Evolutionary conservation across 169 alveolate species (phyloP).

Genomic region (Toxoplasma gondii): DNA sequence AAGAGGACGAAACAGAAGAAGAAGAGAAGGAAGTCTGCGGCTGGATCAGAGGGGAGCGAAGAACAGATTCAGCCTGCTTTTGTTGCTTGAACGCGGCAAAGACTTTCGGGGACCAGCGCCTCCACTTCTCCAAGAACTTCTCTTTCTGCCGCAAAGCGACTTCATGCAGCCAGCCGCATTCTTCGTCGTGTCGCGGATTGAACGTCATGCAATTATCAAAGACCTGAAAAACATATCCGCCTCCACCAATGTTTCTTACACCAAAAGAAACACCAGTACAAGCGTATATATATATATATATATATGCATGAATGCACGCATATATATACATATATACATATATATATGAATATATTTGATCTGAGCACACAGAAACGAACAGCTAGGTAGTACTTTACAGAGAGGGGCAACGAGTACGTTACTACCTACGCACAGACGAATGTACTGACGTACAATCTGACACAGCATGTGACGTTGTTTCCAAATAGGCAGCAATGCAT

Average conservation of each 20-base stretch:
- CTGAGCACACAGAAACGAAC: no score
- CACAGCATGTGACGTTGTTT: no score
- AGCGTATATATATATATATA: not conserved
- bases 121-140: slow-evolving; percentile 53
- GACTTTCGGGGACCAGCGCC: not conserved
- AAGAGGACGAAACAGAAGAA: not conserved
- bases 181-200: slow-evolving; percentile 64
- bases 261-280: not conserved
- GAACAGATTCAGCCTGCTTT: not conserved
- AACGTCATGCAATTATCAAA: slow-evolving; percentile 64
- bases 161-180: slow-evolving; percentile 67
- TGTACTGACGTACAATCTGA: no score
- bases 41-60: not conserved
- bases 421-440: no score
- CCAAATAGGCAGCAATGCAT: no score
- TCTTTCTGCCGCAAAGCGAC: slow-evolving; percentile 54
- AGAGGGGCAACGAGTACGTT: no score
- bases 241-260: not conserved
- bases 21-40: not conserved
- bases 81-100: not conserved
- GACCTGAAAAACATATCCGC: slow-evolving; percentile 24
- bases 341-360: not conserved
- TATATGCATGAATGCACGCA: not conserved
- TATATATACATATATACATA: not conserved
- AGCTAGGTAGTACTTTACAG: no score